Evolutionary conservation across 495 filamentous ascomycete genomes (phyloP), one percentile per base, ranked within the genome.

Genomic region (Neurospora hispaniola): DNA sequence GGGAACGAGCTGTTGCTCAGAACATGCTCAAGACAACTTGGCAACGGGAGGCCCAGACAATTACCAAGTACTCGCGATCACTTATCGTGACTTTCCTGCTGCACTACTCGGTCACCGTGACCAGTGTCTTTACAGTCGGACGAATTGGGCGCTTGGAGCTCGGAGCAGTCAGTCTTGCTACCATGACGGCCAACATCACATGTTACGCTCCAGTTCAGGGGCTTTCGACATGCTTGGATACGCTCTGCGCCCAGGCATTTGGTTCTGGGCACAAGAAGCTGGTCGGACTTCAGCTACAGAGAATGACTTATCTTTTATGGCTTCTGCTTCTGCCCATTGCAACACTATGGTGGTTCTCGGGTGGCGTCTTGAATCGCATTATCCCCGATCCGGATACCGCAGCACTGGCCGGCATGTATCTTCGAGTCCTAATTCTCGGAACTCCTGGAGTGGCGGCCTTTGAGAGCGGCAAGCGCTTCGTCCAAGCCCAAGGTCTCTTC

Each of bases 11-110:
- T 2, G 92, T 94, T 12, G 84, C 86, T 39, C 86, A 88, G 4
- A 92, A 92, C 9, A 82, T 86, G 73, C 92, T 96, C 74, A 89
- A 91, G 69, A 97, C 94, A 4, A 93, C 93, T 0, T 96, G 93
- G 92, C 88, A 89, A 76, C 87, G 92, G 73, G 94, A 97, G 83
- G 86, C 90, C 2, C 89, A 91, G 79, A 91, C 92, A 0, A 80
- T 86, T 42, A 77, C 78, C 2, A 84, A 82, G 76, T 91, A 90
- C 75, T 85, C 89, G 0, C 81, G 81, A 4, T 86, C 89, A 0
- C 79, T 93, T 11, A 87, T 91, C 69, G 74, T 91, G n/a, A 92
- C 91, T 0, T 93, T 92, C 76, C 44, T 92, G 12, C 82, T 93
- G 16, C 91, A 93, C 79, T 92, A 93, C 81, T 89, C 88, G 70